Conservation (phyloP, 2,329 filamentous ascomycete genomes). For the Aspergillus nomiae region DNA sequence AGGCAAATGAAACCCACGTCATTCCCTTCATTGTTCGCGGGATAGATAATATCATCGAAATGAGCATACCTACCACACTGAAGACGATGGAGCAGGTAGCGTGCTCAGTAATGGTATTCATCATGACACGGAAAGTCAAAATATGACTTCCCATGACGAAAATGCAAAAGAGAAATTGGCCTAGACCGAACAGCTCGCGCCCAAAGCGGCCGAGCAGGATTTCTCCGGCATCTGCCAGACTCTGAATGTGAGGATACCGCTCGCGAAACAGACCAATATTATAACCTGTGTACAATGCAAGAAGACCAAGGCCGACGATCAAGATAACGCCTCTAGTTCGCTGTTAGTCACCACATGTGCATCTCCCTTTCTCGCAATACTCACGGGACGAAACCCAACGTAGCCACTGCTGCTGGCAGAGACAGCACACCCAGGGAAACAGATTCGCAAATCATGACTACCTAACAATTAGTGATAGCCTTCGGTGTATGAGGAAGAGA, state of each 20-base stretch:
- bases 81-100: conserved; percentile 66
- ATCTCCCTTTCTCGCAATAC: conserved; percentile 13
- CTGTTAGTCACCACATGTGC: not conserved
- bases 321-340: conserved; percentile 51
- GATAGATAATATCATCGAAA: conserved; percentile 62
- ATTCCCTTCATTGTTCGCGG: conserved; percentile 65
- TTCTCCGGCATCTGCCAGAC: conserved; percentile 67
- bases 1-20: conserved; percentile 62
- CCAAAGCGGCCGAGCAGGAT: conserved; percentile 64
- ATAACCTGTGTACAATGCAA: conserved; percentile 62
- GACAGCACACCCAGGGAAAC: conserved; percentile 59
- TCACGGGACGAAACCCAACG: conserved; percentile 54
- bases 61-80: conserved; percentile 58
- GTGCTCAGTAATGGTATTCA: conserved; percentile 65
- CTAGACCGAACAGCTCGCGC: conserved; percentile 63
- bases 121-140: conserved; percentile 68
- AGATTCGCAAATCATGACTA: conserved; percentile 56
- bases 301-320: conserved; percentile 56
- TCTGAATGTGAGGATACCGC: conserved; percentile 60
- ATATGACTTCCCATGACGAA: conserved; percentile 73
- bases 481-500: not conserved
- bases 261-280: conserved; percentile 61
- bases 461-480: not conserved
- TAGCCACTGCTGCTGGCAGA: conserved; percentile 53
- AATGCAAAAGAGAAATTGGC: conserved; percentile 64